phyloP scores from a whole-genome alignment of 1,284 basidiomycete species.

The Pyrrhoderma lamaoense region DNA sequence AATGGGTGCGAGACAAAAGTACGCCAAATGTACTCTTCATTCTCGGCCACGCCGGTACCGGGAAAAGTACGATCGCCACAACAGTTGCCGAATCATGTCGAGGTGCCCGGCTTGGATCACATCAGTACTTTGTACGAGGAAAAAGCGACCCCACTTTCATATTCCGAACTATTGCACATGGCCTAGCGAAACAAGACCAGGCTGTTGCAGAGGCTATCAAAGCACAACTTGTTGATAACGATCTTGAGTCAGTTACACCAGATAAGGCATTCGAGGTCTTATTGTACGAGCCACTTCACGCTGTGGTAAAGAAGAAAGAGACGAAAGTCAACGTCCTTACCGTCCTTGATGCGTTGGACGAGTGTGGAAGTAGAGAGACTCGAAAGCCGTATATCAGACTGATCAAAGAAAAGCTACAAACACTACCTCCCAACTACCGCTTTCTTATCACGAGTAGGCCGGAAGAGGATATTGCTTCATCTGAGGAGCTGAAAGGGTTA shows the following conservation, averaged over 20 bases:
- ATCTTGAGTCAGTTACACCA: too few relatives aligned
- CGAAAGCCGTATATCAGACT: background rate
- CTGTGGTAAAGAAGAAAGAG: too few relatives aligned
- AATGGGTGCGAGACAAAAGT: background rate
- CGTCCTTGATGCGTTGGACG: slow-evolving; percentile 6
- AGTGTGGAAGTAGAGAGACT: background rate
- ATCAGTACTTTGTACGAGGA: slow-evolving; percentile 20
- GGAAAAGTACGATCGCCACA: slow-evolving; percentile 22
- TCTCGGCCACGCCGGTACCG: slow-evolving; percentile 28
- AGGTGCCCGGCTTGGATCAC: slow-evolving; percentile 6
- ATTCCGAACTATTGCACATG: slow-evolving; percentile 20
- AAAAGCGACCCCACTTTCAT: slow-evolving; percentile 17
- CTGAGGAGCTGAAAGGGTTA: too few relatives aligned
- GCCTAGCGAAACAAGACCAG: slow-evolving; percentile 10
- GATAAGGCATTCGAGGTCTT: slow-evolving; percentile 2
- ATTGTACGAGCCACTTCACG: background rate
- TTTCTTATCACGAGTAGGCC: background rate
- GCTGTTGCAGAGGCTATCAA: background rate
- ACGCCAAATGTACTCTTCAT: slow-evolving; percentile 10
- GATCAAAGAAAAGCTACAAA: background rate
- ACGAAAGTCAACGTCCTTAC: background rate
- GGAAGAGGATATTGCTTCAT: background rate
- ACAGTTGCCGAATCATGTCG: slow-evolving; percentile 3
- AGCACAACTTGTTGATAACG: too few relatives aligned
- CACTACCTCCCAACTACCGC: background rate